phyloP scores from a whole-genome alignment of 2,329 filamentous ascomycete genomes.

The Alternaria atra region DNA sequence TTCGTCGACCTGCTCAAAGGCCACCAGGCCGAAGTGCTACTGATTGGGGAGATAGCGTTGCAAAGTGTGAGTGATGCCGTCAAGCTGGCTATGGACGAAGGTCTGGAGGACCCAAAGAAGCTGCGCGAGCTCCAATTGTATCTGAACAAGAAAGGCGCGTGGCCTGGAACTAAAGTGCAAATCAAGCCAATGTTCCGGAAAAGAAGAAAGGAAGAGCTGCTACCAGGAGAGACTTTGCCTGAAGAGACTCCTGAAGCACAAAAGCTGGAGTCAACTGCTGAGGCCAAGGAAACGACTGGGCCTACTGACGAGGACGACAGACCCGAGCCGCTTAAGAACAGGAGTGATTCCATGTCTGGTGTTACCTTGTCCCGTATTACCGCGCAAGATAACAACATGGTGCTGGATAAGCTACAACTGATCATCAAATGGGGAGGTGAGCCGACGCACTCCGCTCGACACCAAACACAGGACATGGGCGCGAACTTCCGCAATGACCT shows the following conservation, averaged over 20 bases:
- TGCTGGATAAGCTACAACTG: conserved; percentile 93
- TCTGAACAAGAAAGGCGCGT: conserved; percentile 88
- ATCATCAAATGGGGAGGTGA: conserved; percentile 99
- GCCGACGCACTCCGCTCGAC: conserved; percentile 94
- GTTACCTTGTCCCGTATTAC: conserved; percentile 94
- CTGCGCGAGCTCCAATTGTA: conserved; percentile 87
- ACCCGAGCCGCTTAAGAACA: conserved; percentile 37
- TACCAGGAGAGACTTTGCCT: conserved; percentile 41
- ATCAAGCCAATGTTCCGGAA: conserved; percentile 99
- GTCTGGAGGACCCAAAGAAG: conserved; percentile 85
- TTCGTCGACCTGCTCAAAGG: conserved; percentile 95
- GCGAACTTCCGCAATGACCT: conserved; percentile 96
- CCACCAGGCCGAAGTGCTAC: conserved; percentile 92
- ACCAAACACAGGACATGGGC: conserved; percentile 93
- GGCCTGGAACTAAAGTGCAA: conserved; percentile 96
- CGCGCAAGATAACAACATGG: conserved; percentile 88
- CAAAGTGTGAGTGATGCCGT: conserved; percentile 90
- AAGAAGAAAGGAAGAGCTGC: conserved; percentile 72
- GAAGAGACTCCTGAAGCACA: conserved; percentile 44
- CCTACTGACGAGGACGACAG: conserved; percentile 24
- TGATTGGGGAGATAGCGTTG: conserved; percentile 90
- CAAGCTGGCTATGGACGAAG: conserved; percentile 77
- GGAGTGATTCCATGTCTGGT: conserved; percentile 84
- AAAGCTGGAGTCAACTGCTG: conserved; percentile 26
- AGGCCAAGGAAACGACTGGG: conserved; percentile 34